phyloP scores from a whole-genome alignment of 164 flowering plant genomes.

The Warburgia ugandensis region DNA sequence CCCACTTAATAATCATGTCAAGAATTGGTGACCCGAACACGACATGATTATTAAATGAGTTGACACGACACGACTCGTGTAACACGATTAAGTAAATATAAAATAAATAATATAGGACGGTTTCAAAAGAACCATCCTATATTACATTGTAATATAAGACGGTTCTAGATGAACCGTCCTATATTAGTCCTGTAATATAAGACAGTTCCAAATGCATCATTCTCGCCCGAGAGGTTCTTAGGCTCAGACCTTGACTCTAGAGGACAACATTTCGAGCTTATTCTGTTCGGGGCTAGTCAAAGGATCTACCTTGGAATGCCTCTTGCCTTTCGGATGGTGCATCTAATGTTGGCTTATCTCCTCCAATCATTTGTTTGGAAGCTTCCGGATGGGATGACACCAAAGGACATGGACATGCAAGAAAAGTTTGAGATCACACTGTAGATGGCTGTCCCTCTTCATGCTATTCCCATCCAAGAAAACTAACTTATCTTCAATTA shows the following conservation, averaged over 20 bases:
- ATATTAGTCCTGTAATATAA: too few relatives aligned
- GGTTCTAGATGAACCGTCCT: too few relatives aligned
- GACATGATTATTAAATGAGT: too few relatives aligned
- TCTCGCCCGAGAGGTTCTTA: conserved; percentile 34
- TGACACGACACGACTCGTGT: too few relatives aligned
- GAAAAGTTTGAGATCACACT: background rate
- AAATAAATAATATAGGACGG: too few relatives aligned
- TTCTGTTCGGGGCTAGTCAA: conserved; percentile 19
- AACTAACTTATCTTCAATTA: too few relatives aligned
- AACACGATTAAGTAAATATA: too few relatives aligned
- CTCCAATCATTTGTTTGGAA: conserved; percentile 5
- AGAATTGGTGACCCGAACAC: too few relatives aligned
- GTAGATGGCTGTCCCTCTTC: background rate
- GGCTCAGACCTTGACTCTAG: background rate
- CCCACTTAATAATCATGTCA: too few relatives aligned
- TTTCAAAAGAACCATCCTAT: too few relatives aligned
- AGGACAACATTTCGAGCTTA: conserved; percentile 4
- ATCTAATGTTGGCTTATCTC: conserved; percentile 12
- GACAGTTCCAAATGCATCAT: too few relatives aligned
- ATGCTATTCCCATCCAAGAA: background rate
- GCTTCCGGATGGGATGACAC: background rate
- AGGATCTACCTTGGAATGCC: conserved; percentile 15
- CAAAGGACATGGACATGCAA: background rate
- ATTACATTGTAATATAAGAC: too few relatives aligned
- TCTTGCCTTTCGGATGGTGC: conserved; percentile 14